Conservation (phyloP, 2,329 filamentous ascomycete species). For the Phyllachora maydis region DNA sequence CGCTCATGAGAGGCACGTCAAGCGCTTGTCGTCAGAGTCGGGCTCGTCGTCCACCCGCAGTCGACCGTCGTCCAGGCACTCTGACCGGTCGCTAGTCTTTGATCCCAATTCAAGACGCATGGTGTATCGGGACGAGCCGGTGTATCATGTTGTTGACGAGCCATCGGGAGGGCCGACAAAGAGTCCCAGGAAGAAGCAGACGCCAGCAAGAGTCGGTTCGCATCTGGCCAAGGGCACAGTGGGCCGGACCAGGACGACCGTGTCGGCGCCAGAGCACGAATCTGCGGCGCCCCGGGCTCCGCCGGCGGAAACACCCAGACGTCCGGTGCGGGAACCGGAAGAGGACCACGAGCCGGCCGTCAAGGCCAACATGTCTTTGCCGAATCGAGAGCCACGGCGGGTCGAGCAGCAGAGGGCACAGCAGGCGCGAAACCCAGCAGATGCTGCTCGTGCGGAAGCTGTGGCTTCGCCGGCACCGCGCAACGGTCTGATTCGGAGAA, state of each 20-base stretch:
- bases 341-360: conserved; percentile 6
- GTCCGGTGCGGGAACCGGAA: conserved; percentile 1
- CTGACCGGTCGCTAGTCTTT: conserved; percentile 25
- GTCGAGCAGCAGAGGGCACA: no score
- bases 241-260: conserved; percentile 22
- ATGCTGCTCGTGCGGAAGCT: background rate
- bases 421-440: no score
- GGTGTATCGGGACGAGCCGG: conserved; percentile 23
- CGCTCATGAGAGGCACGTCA: conserved; percentile 5
- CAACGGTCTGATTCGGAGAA: conserved; percentile 8
- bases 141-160: conserved; percentile 19
- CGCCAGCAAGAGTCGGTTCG: conserved; percentile 17
- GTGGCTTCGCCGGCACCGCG: background rate
- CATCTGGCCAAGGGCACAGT: conserved; percentile 31
- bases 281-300: conserved; percentile 1
- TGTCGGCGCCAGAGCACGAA: background rate
- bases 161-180: conserved; percentile 14
- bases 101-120: conserved; percentile 46
- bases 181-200: conserved; percentile 18
- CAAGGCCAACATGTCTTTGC: conserved; percentile 6
- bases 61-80: conserved; percentile 6
- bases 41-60: conserved; percentile 4
- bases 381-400: no score
- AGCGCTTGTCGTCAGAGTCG: conserved; percentile 1
- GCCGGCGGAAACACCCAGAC: background rate